Base-by-base conservation (phyloP, 1,284 basidiomycete genomes). In the Cryptococcus sp. region DNA sequence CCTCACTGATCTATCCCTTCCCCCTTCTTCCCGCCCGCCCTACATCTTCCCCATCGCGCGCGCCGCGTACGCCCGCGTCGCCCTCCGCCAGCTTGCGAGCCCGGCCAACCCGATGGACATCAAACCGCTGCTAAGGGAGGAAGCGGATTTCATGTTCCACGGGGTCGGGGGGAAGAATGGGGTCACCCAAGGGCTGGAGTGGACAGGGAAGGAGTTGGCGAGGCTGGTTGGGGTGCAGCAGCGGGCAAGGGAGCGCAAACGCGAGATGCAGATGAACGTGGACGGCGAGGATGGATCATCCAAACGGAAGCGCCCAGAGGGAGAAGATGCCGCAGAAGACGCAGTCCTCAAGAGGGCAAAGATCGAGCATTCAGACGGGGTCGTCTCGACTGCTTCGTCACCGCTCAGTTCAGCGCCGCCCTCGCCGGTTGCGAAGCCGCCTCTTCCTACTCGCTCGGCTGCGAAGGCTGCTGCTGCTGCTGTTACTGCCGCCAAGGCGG, bases 91-190 rank as follows among this genome's bases (percentile, higher is more conserved):
- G 7, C 52, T 73, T 20, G 64, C 68, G 0, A 54, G 55, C 4
- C 57, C 67, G 1, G 13, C 54, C 18, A 67, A 70, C 46, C 68
- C 68, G 0, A 63, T 75, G 48, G 67, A 75, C 53, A 66, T 75
- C 37, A 52, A 63, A 15, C 65, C 70, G 11, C 55, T 75, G 21
- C 64, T 75, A 15, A 56, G 59, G 15, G 56, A 64, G 23, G 67
- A 67, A 4, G 46, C 52, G 36, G 73, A 75, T 53, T 75, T 75
- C 50, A 37, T 62, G 39, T 65, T 69, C 55, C 53, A 54, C 12
- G 71, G 72, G 12, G 57, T 69, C 3, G 69, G 70, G 11, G 66
- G 62, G 6, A 67, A 66, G 54, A 57, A 50, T n/a, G 67, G 69
- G 4, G 62, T 72, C 3, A 59, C 57, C 5, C 59, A 59, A 13